Conservation (phyloP, 192 early-diverging fungal species). For the Helicostylum pulchrum region DNA sequence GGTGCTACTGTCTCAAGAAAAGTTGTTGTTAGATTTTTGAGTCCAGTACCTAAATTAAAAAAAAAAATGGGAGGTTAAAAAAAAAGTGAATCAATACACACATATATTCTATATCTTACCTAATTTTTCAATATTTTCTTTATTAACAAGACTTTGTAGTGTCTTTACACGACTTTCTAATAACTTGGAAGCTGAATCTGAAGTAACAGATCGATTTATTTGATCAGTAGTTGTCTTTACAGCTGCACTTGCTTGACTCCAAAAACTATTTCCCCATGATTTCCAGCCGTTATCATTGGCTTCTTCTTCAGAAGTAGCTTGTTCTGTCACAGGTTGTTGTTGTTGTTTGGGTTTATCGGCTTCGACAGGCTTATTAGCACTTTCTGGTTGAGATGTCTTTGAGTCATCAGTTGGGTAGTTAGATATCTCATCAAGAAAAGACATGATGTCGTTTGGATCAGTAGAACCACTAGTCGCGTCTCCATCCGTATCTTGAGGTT, state of each 20-base stretch:
- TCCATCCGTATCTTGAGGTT: slow-evolving; percentile 4
- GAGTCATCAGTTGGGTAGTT: slow-evolving; percentile 18
- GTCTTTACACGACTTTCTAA: slow-evolving; percentile 51
- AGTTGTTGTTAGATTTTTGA: slow-evolving; percentile 46
- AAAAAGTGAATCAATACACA: background rate
- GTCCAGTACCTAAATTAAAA: slow-evolving; percentile 36
- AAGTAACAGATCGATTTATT: slow-evolving; percentile 49
- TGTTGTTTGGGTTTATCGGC: background rate
- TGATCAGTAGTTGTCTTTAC: slow-evolving; percentile 56
- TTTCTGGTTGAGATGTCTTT: slow-evolving; percentile 1
- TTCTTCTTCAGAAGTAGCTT: background rate
- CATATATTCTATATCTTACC: slow-evolving; percentile 29
- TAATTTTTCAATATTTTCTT: slow-evolving; percentile 58
- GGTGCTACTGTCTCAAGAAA: slow-evolving; percentile 57
- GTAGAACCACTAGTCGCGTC: background rate
- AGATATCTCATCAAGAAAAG: slow-evolving; percentile 35
- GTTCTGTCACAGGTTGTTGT: background rate
- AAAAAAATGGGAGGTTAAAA: background rate
- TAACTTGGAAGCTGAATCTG: slow-evolving; percentile 42
- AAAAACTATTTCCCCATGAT: slow-evolving; percentile 48
- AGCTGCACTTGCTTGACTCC: slow-evolving; percentile 52
- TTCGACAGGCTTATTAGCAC: background rate
- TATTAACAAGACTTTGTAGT: slow-evolving; percentile 43
- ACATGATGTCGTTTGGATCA: slow-evolving; percentile 36
- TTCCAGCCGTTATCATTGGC: slow-evolving; percentile 18